Percentiles rank a stretch among this genome's conserved stretches.
Evolutionary conservation across 257 asterid species (phyloP).

Genomic region (Eucommia ulmoides): DNA sequence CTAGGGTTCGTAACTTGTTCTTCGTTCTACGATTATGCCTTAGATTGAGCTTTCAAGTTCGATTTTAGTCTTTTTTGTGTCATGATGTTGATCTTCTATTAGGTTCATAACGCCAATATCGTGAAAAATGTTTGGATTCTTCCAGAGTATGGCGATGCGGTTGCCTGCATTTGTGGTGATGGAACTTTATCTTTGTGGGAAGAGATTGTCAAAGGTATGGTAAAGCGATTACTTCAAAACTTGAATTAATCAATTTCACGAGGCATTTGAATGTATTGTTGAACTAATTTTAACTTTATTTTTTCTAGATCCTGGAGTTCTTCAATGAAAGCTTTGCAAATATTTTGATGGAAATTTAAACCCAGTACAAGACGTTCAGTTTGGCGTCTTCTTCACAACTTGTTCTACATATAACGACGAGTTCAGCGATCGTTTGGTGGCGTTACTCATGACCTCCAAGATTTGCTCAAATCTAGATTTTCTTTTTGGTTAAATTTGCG

Average conservation of each 20-base stretch:
- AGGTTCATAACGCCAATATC: conserved; percentile 56
- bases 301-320: conserved; percentile 39
- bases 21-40: no score
- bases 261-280: no score
- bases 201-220: not conserved
- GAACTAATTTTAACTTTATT: conserved; percentile 12
- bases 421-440: no score
- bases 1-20: not conserved
- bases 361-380: conserved; percentile 56
- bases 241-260: no score
- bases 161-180: conserved; percentile 58
- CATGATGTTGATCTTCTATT: not conserved
- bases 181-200: conserved; percentile 17
- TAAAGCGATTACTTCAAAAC: no score
- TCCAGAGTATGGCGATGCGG: conserved; percentile 72
- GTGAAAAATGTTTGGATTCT: conserved; percentile 71
- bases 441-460: no score
- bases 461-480: no score
- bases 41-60: no score
- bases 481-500: no score
- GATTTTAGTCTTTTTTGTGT: not conserved
- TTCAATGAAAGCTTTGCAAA: conserved; percentile 62
- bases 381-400: conserved; percentile 48
- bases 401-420: no score
- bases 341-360: conserved; percentile 37